Conservation (phyloP, 73 alveolate genomes). For the Stentor coeruleus region DNA sequence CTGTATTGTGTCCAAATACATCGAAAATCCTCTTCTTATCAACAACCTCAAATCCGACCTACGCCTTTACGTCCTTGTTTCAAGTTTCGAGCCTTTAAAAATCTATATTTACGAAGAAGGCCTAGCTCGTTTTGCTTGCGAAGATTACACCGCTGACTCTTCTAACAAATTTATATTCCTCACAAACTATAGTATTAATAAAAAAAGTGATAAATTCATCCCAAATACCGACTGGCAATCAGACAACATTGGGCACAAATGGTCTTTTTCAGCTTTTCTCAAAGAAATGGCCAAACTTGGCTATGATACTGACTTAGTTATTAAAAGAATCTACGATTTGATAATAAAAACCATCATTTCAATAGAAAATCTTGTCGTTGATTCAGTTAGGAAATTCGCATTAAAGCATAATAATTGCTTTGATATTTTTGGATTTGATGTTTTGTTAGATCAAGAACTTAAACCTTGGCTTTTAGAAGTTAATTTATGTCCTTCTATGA, state of each 20-base stretch:
- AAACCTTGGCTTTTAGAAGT: conserved; percentile 86
- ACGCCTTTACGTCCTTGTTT: conserved; percentile 80
- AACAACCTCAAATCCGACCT: conserved; percentile 83
- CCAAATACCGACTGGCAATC: conserved; percentile 38
- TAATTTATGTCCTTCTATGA: conserved; percentile 71
- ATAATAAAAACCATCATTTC: conserved; percentile 64
- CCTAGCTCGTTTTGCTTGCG: conserved; percentile 71
- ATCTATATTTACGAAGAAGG: conserved; percentile 78
- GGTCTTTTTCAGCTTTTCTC: conserved; percentile 46
- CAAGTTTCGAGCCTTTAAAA: conserved; percentile 72
- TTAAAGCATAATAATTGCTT: conserved; percentile 66
- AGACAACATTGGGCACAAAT: conserved; percentile 56
- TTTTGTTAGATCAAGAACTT: conserved; percentile 66
- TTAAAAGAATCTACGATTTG: conserved; percentile 75
- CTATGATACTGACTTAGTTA: conserved; percentile 57
- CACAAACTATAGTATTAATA: conserved; percentile 54
- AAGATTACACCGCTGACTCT: conserved; percentile 45
- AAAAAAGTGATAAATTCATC: conserved; percentile 45
- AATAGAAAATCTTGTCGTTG: conserved; percentile 51
- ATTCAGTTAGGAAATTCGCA: conserved; percentile 50
- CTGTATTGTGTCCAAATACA: conserved; percentile 75
- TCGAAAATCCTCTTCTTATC: conserved; percentile 77
- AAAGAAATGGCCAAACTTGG: conserved; percentile 46
- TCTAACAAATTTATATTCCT: conserved; percentile 45
- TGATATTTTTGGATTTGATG: conserved; percentile 82